phyloP scores from a whole-genome alignment of 2,329 filamentous ascomycete genomes.

The Aspergillus transmontanensis region DNA sequence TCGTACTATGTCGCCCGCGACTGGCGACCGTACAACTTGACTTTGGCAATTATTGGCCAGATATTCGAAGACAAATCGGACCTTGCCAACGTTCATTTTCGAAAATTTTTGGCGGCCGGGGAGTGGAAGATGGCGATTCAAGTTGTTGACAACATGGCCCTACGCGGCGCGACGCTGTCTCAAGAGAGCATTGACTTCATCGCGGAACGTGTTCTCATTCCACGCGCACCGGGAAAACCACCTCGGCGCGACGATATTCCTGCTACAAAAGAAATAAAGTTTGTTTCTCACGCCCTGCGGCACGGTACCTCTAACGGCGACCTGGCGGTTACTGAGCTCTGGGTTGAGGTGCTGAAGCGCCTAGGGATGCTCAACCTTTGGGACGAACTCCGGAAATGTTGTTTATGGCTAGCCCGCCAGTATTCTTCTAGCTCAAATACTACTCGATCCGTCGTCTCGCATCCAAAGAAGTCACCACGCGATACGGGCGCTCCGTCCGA shows the following conservation, averaged over 20 bases:
- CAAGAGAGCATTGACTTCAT: conserved; percentile 49
- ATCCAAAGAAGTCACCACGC: conserved; percentile 3
- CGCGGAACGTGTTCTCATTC: conserved; percentile 37
- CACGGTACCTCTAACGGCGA: conserved; percentile 49
- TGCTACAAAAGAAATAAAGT: conserved; percentile 41
- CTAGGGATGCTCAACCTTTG: conserved; percentile 60
- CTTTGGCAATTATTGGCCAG: conserved; percentile 56
- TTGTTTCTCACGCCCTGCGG: conserved; percentile 53
- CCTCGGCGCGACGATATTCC: conserved; percentile 29
- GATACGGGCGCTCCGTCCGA: not conserved
- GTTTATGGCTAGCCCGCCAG: conserved; percentile 53
- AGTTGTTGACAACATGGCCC: conserved; percentile 54
- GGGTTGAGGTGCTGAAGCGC: conserved; percentile 62
- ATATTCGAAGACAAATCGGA: conserved; percentile 33
- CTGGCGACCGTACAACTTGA: conserved; percentile 56
- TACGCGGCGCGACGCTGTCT: conserved; percentile 46
- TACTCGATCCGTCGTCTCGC: conserved; percentile 13
- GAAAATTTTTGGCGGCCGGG: conserved; percentile 38
- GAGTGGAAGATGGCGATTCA: conserved; percentile 34
- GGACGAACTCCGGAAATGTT: conserved; percentile 54
- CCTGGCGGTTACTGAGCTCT: conserved; percentile 47
- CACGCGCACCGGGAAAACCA: conserved; percentile 29
- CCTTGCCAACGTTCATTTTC: conserved; percentile 43
- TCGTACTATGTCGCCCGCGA: conserved; percentile 56
- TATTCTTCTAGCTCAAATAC: conserved; percentile 33